Conservation (phyloP, 2,329 filamentous ascomycete genomes). For the Colletotrichum sp. region DNA sequence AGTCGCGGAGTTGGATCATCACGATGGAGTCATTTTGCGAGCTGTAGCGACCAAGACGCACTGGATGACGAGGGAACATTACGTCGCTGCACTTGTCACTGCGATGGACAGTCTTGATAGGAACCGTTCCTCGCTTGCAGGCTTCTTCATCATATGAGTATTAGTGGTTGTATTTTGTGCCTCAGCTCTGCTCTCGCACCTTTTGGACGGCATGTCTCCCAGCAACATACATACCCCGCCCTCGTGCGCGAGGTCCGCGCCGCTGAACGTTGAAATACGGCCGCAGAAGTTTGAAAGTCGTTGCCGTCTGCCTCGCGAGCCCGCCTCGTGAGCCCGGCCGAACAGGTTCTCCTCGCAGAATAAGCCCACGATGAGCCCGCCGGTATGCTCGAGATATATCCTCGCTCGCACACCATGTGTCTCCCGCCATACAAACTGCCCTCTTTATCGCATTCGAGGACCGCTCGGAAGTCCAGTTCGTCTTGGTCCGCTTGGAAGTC, state of each 20-base stretch:
- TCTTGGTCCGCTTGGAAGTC: slow-evolving; percentile 52
- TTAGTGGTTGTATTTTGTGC: slow-evolving; percentile 16
- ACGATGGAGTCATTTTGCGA: background rate
- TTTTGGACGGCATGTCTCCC: background rate
- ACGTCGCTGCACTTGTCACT: background rate
- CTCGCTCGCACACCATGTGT: background rate
- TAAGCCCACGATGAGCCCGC: background rate
- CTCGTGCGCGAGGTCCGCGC: background rate
- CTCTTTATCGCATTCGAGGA: slow-evolving; percentile 46
- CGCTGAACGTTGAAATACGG: background rate
- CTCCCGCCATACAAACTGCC: background rate
- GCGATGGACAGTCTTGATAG: background rate
- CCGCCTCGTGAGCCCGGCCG: background rate
- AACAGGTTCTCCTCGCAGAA: background rate
- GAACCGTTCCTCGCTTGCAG: background rate
- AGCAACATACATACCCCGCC: slow-evolving; percentile 14
- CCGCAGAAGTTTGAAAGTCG: background rate
- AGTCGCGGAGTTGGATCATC: background rate
- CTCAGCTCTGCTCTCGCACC: slow-evolving; percentile 5
- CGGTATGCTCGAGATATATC: background rate
- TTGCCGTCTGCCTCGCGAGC: background rate
- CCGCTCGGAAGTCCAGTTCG: slow-evolving; percentile 33
- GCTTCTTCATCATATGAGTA: background rate
- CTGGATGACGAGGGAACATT: background rate
- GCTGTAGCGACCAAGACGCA: background rate